A percentile compares a stretch with the other conserved stretches of the same genome.
Conservation (phyloP, 2,329 filamentous ascomycete genomes). For the Paecilomyces formosus region DNA sequence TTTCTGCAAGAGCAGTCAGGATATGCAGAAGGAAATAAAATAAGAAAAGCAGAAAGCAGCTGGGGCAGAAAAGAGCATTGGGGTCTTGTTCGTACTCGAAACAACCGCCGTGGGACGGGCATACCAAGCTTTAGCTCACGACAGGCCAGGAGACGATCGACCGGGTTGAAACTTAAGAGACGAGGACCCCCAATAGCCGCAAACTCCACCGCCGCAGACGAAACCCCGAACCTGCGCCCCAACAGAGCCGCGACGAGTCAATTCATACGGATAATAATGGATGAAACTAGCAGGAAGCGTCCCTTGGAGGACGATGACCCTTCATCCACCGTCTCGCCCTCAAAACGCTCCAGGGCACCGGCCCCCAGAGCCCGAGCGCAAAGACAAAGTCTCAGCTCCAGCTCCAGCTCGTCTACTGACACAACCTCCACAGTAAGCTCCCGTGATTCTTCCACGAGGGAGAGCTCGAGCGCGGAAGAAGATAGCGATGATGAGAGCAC, state of each 20-base stretch:
- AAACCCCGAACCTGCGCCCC: conserved; percentile 2
- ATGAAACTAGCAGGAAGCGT: neutral
- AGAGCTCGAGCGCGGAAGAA: neutral
- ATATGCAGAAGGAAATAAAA: neutral
- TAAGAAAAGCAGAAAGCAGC: neutral
- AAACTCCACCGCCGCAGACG: conserved; percentile 3
- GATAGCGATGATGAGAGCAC: conserved; percentile 9
- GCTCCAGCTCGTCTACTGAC: neutral
- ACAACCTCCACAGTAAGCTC: neutral
- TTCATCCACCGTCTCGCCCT: neutral
- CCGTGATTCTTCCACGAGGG: neutral
- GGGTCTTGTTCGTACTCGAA: neutral
- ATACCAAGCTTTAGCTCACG: neutral
- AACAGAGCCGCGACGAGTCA: neutral
- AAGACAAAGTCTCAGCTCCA: neutral
- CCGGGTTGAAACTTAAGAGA: neutral
- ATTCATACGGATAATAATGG: neutral
- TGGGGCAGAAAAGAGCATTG: neutral
- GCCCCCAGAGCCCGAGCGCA: neutral
- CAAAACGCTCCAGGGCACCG: neutral
- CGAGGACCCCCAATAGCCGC: neutral
- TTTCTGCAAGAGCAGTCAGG: neutral
- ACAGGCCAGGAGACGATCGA: neutral
- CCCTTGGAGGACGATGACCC: neutral
- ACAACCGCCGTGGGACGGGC: neutral